phyloP scores from a whole-genome alignment of 257 asterid species.

The Gynochthodes officinalis region DNA sequence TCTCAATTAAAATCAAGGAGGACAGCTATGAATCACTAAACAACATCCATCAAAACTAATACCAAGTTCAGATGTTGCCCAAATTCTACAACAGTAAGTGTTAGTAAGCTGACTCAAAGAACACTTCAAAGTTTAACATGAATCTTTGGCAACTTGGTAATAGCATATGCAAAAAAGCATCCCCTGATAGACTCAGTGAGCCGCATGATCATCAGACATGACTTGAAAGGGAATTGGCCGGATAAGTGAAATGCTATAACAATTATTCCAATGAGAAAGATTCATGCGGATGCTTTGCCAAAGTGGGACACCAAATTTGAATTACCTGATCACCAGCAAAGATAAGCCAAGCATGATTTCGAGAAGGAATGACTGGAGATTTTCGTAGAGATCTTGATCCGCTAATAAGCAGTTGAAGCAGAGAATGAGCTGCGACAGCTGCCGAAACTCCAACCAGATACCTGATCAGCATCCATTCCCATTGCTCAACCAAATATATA shows the following conservation, averaged over 20 bases:
- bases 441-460: constrained; percentile 79
- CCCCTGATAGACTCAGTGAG: not conserved
- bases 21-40: no score
- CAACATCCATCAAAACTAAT: no score
- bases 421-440: constrained; percentile 64
- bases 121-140: no score
- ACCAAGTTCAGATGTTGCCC: no score
- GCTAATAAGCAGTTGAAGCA: constrained; percentile 60
- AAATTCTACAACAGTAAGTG: no score
- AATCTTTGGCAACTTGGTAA: no score
- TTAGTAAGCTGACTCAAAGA: no score
- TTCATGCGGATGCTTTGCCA: no score
- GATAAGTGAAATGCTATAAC: not conserved
- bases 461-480: constrained; percentile 37
- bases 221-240: not conserved
- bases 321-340: constrained; percentile 85
- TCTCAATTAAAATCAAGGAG: no score
- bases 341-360: constrained; percentile 69
- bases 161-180: no score
- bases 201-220: not conserved
- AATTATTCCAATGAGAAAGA: no score
- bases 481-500: constrained; percentile 26
- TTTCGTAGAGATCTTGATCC: constrained; percentile 40
- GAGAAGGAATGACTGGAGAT: constrained; percentile 45
- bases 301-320: not conserved